phyloP scores from a whole-genome alignment of 805 yeast genomes.

The Myxozyma neglecta region DNA sequence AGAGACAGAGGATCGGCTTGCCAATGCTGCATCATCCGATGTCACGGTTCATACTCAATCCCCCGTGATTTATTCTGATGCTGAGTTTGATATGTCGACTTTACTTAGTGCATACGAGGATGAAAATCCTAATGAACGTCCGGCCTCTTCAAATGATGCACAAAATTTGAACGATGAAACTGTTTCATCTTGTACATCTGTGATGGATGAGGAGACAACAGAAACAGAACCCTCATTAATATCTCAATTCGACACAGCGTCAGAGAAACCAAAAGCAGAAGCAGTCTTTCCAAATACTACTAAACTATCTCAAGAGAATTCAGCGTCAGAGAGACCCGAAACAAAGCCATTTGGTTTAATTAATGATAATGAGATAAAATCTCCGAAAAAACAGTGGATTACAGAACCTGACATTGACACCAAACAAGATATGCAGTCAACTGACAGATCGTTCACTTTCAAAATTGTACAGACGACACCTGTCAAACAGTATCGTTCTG shows the following conservation, averaged over 20 bases:
- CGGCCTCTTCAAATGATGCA: background rate
- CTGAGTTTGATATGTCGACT: conserved; percentile 6
- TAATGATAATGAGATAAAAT: background rate
- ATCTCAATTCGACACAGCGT: too few relatives aligned
- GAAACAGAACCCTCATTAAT: too few relatives aligned
- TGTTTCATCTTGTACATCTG: too few relatives aligned
- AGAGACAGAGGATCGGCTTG: background rate
- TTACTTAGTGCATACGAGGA: conserved; percentile 13
- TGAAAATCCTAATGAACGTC: background rate
- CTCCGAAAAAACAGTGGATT: conserved; percentile 5
- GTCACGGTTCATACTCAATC: too few relatives aligned
- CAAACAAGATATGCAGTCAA: background rate
- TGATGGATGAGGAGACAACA: too few relatives aligned
- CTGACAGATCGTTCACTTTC: background rate
- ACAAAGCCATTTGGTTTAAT: too few relatives aligned
- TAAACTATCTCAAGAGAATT: too few relatives aligned
- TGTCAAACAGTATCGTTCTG: background rate
- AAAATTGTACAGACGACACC: too few relatives aligned
- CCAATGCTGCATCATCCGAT: background rate
- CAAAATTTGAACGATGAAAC: too few relatives aligned
- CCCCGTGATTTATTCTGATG: background rate
- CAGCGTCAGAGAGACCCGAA: too few relatives aligned
- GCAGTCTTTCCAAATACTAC: too few relatives aligned
- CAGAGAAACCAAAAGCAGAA: too few relatives aligned
- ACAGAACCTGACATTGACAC: background rate